Base-by-base conservation (phyloP, 768 basidiomycete genomes). In the Kwoniella heveanensis region DNA sequence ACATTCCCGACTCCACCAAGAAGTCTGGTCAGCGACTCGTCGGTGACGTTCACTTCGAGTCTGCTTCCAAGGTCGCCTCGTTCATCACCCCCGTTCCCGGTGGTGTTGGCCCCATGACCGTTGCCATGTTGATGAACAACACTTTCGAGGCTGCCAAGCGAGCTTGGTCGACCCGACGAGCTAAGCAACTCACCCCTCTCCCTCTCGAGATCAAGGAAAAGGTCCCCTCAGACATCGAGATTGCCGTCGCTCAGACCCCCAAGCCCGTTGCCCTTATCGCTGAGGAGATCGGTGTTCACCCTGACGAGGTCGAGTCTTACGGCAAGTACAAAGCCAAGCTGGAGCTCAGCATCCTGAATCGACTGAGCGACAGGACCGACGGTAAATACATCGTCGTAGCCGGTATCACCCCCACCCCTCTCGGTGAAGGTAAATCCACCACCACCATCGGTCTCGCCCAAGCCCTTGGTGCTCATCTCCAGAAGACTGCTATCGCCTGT, bases 71-170 rank as follows among this genome's bases (percentile, higher is more conserved):
- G 49, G 86, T 89, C 62, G 95, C 96, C 1, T 90, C 91, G 1
- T 82, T 89, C 81, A 96, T 99, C 73, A 99, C 96, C 0, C 96
- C 96, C 22, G 96, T 99, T 25, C 96, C 96, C 0, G 96, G 96
- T 80, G 96, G 96, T 61, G 96, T 99, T 56, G 96, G 96, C 13
- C 96, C 96, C n/a, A 96, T 98, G 94, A 99, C 96, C 15, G 96
- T 99, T 62, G 96, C 96, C 22, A 85, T 97, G 83, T 87, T 99
- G 67, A 97, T 99, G 94, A 85, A 88, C 75, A 99, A 98, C 81
- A 95, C 94, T 1, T 82, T 92, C 69, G 83, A 84, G 67, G 89
- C 92, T 52, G 93, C 94, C 24, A 85, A 90, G 79, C 87, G 90
- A 55, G 84, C 87, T 54, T 93, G 90, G 85, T 86, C 89, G 68